Evolutionary conservation across 345 rosid genomes (phyloP).

Genomic region (Hypericum perforatum): DNA sequence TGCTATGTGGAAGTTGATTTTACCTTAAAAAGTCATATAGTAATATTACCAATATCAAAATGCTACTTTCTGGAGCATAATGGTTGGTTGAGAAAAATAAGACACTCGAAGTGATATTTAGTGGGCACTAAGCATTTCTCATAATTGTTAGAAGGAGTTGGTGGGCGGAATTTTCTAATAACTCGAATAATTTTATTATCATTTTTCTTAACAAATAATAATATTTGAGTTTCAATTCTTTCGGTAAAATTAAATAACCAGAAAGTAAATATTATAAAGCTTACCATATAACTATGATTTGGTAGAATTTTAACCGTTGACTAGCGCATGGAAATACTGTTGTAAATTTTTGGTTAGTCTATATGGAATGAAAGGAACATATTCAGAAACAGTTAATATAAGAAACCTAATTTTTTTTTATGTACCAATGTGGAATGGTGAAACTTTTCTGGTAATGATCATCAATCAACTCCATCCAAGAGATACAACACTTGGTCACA

Average conservation of each 20-base stretch:
- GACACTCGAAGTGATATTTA: constrained; percentile 6
- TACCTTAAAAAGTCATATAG: constrained; percentile 3
- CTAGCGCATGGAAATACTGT: too few relatives aligned
- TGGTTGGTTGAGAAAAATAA: constrained; percentile 8
- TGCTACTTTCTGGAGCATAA: background rate
- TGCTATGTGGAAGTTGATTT: constrained; percentile 12
- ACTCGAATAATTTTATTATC: too few relatives aligned
- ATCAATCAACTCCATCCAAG: background rate
- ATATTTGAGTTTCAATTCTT: constrained; percentile 12
- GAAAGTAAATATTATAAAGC: too few relatives aligned
- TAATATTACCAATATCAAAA: too few relatives aligned
- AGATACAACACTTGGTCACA: too few relatives aligned
- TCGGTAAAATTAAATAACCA: too few relatives aligned
- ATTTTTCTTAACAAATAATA: too few relatives aligned
- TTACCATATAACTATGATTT: too few relatives aligned
- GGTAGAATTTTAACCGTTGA: too few relatives aligned
- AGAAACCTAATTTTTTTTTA: background rate
- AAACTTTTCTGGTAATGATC: background rate
- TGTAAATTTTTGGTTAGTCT: too few relatives aligned
- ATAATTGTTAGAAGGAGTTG: constrained; percentile 7
- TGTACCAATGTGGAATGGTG: background rate
- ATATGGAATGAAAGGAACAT: background rate
- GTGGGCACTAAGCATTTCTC: constrained; percentile 9
- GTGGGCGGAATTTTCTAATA: too few relatives aligned
- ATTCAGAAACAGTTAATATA: background rate